Evolutionary conservation across 1,284 basidiomycete genomes (phyloP).

Genomic region (Baeospora myosura): DNA sequence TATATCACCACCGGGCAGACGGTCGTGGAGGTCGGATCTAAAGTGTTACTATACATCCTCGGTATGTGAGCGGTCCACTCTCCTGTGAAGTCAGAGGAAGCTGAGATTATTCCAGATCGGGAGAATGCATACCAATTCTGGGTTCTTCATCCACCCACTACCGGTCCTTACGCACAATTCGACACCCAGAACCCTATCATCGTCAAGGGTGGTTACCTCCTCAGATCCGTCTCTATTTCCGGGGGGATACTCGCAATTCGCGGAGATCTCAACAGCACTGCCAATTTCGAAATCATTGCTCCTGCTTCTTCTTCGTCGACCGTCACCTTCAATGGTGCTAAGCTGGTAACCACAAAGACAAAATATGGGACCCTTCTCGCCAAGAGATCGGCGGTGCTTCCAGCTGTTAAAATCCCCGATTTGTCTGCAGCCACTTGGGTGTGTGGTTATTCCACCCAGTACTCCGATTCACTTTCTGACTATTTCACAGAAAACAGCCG

Average conservation of each 20-base stretch:
- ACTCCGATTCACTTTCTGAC: background rate
- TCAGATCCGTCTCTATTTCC: constrained; percentile 30
- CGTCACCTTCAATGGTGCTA: constrained; percentile 33
- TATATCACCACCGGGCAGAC: constrained; percentile 38
- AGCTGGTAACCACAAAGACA: constrained; percentile 25
- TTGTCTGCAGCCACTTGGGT: constrained; percentile 30
- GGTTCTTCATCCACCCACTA: constrained; percentile 35
- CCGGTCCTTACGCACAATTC: constrained; percentile 29
- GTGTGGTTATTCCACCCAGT: constrained; percentile 6
- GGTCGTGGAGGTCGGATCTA: constrained; percentile 33
- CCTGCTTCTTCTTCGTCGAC: constrained; percentile 26
- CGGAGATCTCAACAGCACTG: constrained; percentile 35
- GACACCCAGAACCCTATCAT: constrained; percentile 34
- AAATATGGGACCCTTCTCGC: constrained; percentile 31
- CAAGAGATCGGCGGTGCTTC: constrained; percentile 21
- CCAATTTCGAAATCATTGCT: constrained; percentile 38
- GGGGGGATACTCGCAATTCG: constrained; percentile 30
- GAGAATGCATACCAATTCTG: constrained; percentile 42
- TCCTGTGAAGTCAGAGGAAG: background rate
- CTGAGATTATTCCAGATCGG: constrained; percentile 27
- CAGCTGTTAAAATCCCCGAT: constrained; percentile 25
- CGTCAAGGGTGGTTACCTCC: constrained; percentile 41
- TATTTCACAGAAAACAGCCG: constrained; percentile 25
- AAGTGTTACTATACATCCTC: constrained; percentile 35
- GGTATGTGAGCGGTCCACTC: constrained; percentile 22